Evolutionary conservation across 345 rosid species (phyloP).

Genomic region (Ceriops decandra): DNA sequence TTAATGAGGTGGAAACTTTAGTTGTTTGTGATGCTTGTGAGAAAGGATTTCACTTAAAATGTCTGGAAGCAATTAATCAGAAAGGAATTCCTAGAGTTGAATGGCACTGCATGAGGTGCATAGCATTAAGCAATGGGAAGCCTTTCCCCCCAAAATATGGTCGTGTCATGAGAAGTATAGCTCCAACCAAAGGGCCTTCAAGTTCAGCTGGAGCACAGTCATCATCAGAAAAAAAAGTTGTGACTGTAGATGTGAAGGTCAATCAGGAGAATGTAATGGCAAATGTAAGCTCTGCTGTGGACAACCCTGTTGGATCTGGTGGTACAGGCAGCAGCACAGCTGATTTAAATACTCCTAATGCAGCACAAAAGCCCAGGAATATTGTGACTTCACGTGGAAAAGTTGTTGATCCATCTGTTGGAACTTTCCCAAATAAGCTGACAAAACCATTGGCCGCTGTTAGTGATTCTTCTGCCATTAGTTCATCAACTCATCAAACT

Average conservation of each 20-base stretch:
- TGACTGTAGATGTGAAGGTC: slow-evolving; percentile 33
- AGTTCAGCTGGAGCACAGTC: slow-evolving; percentile 41
- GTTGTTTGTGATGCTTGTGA: slow-evolving; percentile 90
- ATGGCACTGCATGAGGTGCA: slow-evolving; percentile 89
- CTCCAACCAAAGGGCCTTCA: slow-evolving; percentile 48
- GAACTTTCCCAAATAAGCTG: slow-evolving; percentile 20
- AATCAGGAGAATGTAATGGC: slow-evolving; percentile 43
- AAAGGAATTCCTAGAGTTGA: slow-evolving; percentile 75
- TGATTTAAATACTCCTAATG: slow-evolving; percentile 27
- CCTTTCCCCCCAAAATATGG: slow-evolving; percentile 90
- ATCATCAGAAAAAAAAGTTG: slow-evolving; percentile 54
- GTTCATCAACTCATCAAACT: slow-evolving; percentile 20
- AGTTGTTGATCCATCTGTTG: slow-evolving; percentile 28
- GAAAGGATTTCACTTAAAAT: slow-evolving; percentile 84
- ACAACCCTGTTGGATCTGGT: slow-evolving; percentile 33
- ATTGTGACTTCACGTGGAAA: slow-evolving; percentile 16
- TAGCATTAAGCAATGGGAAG: slow-evolving; percentile 63
- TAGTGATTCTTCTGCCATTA: slow-evolving; percentile 26
- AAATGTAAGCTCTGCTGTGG: slow-evolving; percentile 36
- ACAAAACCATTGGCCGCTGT: slow-evolving; percentile 17
- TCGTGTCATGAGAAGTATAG: slow-evolving; percentile 64
- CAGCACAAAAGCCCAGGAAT: slow-evolving; percentile 23
- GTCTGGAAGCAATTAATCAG: slow-evolving; percentile 58
- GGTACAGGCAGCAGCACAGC: slow-evolving; percentile 23
- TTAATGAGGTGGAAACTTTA: slow-evolving; percentile 74